Base-by-base conservation (phyloP, 768 basidiomycete species). In the Boletus vinaceobasis region DNA sequence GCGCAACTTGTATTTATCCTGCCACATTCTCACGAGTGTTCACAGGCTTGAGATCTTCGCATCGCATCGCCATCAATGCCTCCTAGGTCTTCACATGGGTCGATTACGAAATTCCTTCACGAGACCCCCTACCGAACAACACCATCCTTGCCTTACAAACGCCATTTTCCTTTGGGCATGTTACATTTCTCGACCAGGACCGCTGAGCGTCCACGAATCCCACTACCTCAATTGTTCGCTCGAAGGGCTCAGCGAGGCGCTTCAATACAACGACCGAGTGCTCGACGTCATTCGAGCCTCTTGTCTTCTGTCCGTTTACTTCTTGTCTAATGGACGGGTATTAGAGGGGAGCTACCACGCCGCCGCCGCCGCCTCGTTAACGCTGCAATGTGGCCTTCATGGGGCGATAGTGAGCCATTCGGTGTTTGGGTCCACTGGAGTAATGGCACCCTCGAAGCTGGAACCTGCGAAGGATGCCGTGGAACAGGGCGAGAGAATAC, bases 111-210 rank as follows among this genome's bases (percentile, higher is more conserved):
- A 86, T 45, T 83, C 83, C 33, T 73, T 90, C 39, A 73, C 71
- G 42, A 74, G 77, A 6, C 79, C 85, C 15, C 50, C 67, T 5
- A 60, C 78, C 44, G 83, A 88, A 53, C 87, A 87, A 52, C 83
- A 83, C 19, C 90, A 92, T 63, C 85, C 90, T 9, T 82, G 79
- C 50, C 78, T 93, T 14, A 82, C 90, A 77, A 88, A 90, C 64
- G 79, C 88, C 57, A 85, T 91, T 64, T 92, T 85, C 66, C 80
- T 91, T 7, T 90, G 89, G 86, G 86, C 88, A 2, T 91, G 88
- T 68, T 88, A 86, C 65, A 78, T 91, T 38, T 88, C 90, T 10
- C 79, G 87, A 21, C 84, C 88, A 7, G 85, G 83, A 37, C 78
- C 82, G 6, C 75, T 91, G 13, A 81, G 81, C 60, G 81, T 84